phyloP scores from a whole-genome alignment of 768 basidiomycete species.

The Dictyophora rubrovolvata region DNA sequence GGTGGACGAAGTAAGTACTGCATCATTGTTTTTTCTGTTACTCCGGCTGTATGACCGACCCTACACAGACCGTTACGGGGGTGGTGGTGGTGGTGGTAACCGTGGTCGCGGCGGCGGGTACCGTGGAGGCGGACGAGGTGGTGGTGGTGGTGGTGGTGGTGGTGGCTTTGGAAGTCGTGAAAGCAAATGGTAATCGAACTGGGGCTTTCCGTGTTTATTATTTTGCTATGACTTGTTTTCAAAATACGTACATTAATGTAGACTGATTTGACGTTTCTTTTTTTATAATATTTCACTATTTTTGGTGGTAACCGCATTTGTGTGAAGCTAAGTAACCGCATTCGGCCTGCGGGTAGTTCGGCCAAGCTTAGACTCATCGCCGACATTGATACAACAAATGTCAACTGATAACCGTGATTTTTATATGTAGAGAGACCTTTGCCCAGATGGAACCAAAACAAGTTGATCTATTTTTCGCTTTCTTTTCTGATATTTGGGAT shows the following conservation, averaged over 20 bases:
- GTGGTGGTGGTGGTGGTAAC: conserved; percentile 15
- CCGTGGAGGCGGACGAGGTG: conserved; percentile 32
- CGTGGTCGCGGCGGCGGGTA: conserved; percentile 19
- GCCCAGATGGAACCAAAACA: neutral
- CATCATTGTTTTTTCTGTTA: neutral
- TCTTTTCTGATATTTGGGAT: no score
- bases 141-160: conserved; percentile 34
- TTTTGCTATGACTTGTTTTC: conserved; percentile 13
- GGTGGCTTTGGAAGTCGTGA: conserved; percentile 23
- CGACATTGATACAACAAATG: neutral
- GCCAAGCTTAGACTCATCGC: no score
- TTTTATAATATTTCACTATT: neutral
- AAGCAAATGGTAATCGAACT: conserved; percentile 3
- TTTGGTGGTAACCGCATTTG: neutral
- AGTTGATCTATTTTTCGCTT: neutral
- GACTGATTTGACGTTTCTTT: neutral
- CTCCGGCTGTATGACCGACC: conserved; percentile 7
- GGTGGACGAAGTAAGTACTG: conserved; percentile 52
- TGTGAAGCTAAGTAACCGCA: neutral
- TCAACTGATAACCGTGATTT: neutral
- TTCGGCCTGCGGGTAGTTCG: no score
- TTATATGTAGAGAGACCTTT: neutral
- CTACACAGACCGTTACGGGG: conserved; percentile 48
- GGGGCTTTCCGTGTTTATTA: conserved; percentile 21
- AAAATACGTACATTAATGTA: neutral